Evolutionary conservation across 2,329 filamentous ascomycete species (phyloP).

Genomic region (Hymenoscyphus fructigenus): DNA sequence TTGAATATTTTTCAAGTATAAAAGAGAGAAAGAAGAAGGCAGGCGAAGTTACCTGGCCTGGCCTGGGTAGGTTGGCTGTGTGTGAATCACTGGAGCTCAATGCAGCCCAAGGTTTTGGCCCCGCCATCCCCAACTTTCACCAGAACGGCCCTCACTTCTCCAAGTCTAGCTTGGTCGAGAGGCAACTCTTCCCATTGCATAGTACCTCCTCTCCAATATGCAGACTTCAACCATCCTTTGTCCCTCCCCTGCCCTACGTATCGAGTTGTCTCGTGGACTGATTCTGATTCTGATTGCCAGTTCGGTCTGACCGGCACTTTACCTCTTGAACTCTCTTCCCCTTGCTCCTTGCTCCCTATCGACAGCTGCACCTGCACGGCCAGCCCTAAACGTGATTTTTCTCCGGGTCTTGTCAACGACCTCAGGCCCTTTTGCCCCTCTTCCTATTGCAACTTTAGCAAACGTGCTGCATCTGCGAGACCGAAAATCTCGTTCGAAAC

Average conservation of each 20-base stretch:
- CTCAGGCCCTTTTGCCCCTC: background rate
- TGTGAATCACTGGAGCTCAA: background rate
- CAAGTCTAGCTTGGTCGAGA: background rate
- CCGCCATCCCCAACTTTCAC: background rate
- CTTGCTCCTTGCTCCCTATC: background rate
- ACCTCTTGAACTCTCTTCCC: background rate
- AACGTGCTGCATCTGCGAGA: background rate
- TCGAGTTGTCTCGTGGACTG: background rate
- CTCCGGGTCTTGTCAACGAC: background rate
- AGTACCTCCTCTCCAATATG: background rate
- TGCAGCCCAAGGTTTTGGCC: background rate
- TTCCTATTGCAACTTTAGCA: background rate
- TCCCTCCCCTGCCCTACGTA: background rate
- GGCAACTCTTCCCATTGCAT: background rate
- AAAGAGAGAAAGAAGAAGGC: background rate
- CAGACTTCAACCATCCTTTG: background rate
- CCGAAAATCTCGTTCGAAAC: background rate
- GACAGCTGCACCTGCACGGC: background rate
- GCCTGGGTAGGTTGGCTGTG: no score
- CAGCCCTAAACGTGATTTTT: conserved; percentile 1
- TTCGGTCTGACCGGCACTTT: conserved; percentile 1
- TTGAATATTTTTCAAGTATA: background rate
- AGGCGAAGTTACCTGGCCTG: background rate
- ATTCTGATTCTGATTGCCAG: background rate
- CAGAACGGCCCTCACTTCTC: background rate